Evolutionary conservation across 1,284 basidiomycete species (phyloP), one percentile per base, ranked within the genome.

Genomic region (Inonotus obliquus): DNA sequence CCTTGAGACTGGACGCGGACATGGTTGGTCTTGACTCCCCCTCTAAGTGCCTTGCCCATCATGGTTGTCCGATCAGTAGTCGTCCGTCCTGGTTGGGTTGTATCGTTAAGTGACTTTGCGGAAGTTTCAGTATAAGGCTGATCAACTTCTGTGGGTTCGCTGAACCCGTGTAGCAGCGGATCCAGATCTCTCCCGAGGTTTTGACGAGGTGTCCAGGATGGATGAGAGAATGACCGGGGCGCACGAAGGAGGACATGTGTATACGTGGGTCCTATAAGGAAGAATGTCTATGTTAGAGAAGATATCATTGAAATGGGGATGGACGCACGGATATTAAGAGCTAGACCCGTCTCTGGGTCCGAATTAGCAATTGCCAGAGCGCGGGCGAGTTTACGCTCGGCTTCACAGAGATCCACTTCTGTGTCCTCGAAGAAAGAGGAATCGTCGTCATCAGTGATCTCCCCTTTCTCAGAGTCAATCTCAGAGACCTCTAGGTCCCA

Each of bases 201-300:
- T 71, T 88, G 88, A n/a, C 81, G 79, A 1, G 89, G 89, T 27
- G 83, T 74, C 89, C 89, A 92, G 1, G 85, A 78, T 0, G 89
- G 85, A 66, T 92, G 89, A 9, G 69, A 66, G 70, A 91, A 91
- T 21, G 84, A 76, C 11, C 89, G 77, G 0, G 89, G 89, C 0
- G 89, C 89, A 39, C 83, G 86, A 29, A 92, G 72, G 29, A 89
- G 76, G 57, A 91, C 74, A 64, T 90, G 85, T 29, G 81, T 87
- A 62, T 88, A 86, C 0, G 87, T 87, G 0, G 87, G 84, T 1
- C 82, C 88, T 88, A 19, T 38, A 48, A 25, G 39, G 44, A 37
- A 17, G 39, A 54, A 55, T 58, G 41, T 44, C n/a, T 32, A 32
- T 11, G 19, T 53, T 49, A n/a, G 37, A 27, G 13, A 35, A 4